phyloP scores from a whole-genome alignment of 1,284 basidiomycete species.

The Tremellales sp. region DNA sequence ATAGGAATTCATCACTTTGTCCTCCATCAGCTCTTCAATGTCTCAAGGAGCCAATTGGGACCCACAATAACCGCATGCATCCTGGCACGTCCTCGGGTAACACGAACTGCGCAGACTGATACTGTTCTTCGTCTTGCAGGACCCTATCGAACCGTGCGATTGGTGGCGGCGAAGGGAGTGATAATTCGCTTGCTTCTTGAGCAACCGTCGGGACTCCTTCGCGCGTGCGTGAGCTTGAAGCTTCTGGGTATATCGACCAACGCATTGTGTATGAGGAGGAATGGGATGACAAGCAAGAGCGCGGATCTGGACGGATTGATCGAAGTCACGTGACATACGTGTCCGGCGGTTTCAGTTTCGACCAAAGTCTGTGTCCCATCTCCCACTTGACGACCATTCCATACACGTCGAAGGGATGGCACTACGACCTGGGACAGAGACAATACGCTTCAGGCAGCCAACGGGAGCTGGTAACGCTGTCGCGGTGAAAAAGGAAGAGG shows the following conservation, averaged over 20 bases:
- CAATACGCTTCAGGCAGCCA: slow-evolving; percentile 43
- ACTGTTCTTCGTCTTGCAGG: slow-evolving; percentile 41
- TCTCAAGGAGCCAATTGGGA: slow-evolving; percentile 1
- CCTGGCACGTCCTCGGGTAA: slow-evolving; percentile 72
- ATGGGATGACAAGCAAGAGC: neutral
- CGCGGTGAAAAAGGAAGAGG: slow-evolving; percentile 23
- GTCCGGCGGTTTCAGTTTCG: too few species aligned
- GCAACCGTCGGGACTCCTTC: neutral
- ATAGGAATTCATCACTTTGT: slow-evolving; percentile 63
- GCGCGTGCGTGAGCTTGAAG: neutral
- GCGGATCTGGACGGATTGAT: neutral
- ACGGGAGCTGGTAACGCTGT: slow-evolving; percentile 40
- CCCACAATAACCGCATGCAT: slow-evolving; percentile 66
- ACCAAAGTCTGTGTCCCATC: neutral
- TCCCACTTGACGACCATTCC: neutral
- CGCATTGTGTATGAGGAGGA: slow-evolving; percentile 4
- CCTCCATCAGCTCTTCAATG: slow-evolving; percentile 3
- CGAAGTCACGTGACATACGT: too few species aligned
- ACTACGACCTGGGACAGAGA: slow-evolving; percentile 41
- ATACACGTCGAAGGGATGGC: too few species aligned
- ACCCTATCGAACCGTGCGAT: slow-evolving; percentile 33
- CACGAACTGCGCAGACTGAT: slow-evolving; percentile 55
- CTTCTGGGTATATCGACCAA: slow-evolving; percentile 3
- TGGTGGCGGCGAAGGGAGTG: slow-evolving; percentile 10
- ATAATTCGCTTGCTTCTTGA: neutral